Conservation (phyloP, 2,329 filamentous ascomycete species). For the Fusarium subtropicale region DNA sequence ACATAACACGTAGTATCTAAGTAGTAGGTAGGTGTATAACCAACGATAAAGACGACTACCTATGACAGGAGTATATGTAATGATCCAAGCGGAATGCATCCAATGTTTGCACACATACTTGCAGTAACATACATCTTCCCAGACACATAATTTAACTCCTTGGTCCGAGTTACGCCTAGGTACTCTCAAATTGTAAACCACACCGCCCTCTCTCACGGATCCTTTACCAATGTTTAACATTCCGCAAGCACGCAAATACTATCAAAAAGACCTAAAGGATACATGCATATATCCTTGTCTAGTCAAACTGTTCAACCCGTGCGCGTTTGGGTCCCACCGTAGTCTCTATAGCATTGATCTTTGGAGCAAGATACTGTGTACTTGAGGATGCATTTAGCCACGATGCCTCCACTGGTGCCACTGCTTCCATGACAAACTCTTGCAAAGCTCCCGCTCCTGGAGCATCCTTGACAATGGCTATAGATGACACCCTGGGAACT, state of each 20-base stretch:
- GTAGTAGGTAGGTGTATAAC: neutral
- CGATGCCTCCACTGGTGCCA: constrained; percentile 62
- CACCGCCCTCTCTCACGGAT: neutral
- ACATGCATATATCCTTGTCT: constrained; percentile 4
- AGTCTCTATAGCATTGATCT: constrained; percentile 53
- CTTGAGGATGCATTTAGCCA: constrained; percentile 59
- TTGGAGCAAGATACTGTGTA: constrained; percentile 49
- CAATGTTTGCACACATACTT: neutral
- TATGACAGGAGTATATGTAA: neutral
- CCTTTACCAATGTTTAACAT: neutral
- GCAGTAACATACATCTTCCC: neutral
- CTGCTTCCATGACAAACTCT: constrained; percentile 64
- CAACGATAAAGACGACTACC: neutral
- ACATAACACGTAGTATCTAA: neutral
- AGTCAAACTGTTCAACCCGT: constrained; percentile 21
- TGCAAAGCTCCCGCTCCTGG: constrained; percentile 68
- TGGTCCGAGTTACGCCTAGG: neutral
- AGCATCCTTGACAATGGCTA: constrained; percentile 68
- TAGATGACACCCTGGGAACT: constrained; percentile 72
- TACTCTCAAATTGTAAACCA: neutral
- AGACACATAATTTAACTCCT: neutral
- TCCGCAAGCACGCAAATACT: neutral
- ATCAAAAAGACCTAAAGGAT: neutral
- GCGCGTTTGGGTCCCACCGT: constrained; percentile 51
- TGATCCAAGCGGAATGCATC: neutral